These are phyloP conservation scores for Epichloe brachyelytri DNA, from an alignment of 2,329 filamentous ascomycete genomes.

Conservation along the genomic window DNA sequence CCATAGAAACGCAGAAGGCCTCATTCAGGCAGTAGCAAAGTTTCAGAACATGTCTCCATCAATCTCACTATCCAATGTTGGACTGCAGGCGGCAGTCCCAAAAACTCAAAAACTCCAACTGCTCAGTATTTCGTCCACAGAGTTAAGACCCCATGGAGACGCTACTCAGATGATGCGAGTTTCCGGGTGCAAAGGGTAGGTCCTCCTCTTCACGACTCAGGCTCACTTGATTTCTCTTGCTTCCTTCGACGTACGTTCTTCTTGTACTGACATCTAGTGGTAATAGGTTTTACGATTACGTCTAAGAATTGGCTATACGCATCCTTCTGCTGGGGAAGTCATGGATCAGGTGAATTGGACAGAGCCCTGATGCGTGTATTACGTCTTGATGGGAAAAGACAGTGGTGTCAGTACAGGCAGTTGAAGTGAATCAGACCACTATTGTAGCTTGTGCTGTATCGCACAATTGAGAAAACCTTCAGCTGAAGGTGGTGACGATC, in stretches of 20 bases:
- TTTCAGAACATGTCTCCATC: constrained; percentile 69
- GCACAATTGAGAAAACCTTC: neutral
- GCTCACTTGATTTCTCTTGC: neutral
- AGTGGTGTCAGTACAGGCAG: neutral
- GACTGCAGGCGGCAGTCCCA: constrained; percentile 86
- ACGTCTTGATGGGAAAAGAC: neutral
- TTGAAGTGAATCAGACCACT: neutral
- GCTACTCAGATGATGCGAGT: constrained; percentile 88
- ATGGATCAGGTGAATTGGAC: constrained; percentile 96
- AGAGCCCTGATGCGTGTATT: constrained; percentile 44
- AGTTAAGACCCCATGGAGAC: constrained; percentile 64
- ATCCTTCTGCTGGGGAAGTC: constrained; percentile 55
- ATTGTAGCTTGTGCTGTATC: neutral
- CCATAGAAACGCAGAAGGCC: constrained; percentile 67
- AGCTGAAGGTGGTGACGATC: neutral
- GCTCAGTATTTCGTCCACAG: constrained; percentile 72
- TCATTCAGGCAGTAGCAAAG: constrained; percentile 68
- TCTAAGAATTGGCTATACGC: constrained; percentile 69
- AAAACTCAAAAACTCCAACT: constrained; percentile 93
- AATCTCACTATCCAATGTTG: constrained; percentile 56
- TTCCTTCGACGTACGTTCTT: neutral
- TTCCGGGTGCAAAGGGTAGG: constrained; percentile 74
- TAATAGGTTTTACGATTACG: constrained; percentile 68
- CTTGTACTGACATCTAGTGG: constrained; percentile 6
- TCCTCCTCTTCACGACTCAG: constrained; percentile 16